Percentiles rank a stretch among this genome's conserved stretches.
These are phyloP conservation scores for Plectranthus barbatus DNA, from an alignment of 257 asterid species.

Conservation along the genomic window DNA sequence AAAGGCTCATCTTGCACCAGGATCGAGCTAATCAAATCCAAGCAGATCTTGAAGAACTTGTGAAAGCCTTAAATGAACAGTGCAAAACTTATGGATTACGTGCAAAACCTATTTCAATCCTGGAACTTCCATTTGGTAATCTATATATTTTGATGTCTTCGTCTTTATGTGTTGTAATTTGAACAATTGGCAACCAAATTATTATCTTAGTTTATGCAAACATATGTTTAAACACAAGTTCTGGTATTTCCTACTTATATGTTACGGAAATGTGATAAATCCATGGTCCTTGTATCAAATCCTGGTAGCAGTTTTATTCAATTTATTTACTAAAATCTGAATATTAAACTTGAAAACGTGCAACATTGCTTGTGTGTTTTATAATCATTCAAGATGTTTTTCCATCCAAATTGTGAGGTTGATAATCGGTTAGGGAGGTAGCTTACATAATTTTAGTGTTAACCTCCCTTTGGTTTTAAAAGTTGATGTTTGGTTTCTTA, in stretches of 20 bases:
- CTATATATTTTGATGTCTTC: not conserved
- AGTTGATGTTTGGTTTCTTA: not conserved
- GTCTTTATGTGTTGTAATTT: not conserved
- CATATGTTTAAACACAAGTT: not conserved
- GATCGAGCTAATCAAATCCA: constrained; percentile 67
- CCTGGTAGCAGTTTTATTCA: not conserved
- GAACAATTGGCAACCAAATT: not conserved
- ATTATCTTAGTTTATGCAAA: not conserved
- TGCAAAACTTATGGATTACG: constrained; percentile 96
- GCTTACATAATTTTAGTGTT: not conserved
- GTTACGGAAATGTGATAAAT: not conserved
- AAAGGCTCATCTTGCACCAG: constrained; percentile 31
- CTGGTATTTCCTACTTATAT: not conserved
- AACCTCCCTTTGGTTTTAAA: not conserved
- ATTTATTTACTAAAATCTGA: not conserved
- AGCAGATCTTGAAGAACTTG: constrained; percentile 74
- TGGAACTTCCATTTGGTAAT: constrained; percentile 90
- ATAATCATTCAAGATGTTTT: not conserved
- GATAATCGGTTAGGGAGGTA: no score
- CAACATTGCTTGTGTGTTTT: not conserved
- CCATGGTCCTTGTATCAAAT: not conserved
- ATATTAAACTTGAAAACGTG: not conserved
- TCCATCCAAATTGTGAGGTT: no score
- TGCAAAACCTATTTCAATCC: constrained; percentile 74
- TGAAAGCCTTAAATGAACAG: constrained; percentile 73